phyloP scores from a whole-genome alignment of 768 basidiomycete species.

The Obba rivulosa region DNA sequence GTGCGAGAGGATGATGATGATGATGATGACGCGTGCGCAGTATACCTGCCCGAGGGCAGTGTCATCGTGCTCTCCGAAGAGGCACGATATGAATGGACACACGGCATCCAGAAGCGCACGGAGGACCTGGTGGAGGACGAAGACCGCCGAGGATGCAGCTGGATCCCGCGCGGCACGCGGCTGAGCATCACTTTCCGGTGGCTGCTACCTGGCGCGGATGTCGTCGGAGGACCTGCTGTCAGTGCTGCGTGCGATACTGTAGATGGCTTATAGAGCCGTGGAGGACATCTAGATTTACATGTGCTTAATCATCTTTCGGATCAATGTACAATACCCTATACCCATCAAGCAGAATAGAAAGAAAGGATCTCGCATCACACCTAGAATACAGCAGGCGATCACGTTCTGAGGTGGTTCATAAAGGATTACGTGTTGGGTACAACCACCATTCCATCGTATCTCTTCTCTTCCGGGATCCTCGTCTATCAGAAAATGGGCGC shows the following conservation, averaged over 20 bases:
- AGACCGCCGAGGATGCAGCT: constrained; percentile 16
- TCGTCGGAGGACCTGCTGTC: constrained; percentile 37
- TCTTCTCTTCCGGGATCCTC: constrained; percentile 9
- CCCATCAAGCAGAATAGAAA: background rate
- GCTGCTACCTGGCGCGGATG: constrained; percentile 79
- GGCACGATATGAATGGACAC: constrained; percentile 83
- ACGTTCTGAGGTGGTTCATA: constrained; percentile 7
- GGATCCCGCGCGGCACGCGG: constrained; percentile 50
- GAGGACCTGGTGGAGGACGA: constrained; percentile 53
- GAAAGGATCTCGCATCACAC: no score
- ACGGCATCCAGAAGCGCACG: constrained; percentile 68
- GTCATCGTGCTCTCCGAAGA: constrained; percentile 74
- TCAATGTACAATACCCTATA: constrained; percentile 9
- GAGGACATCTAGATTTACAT: background rate
- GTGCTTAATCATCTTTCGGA: background rate
- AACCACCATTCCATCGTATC: constrained; percentile 1
- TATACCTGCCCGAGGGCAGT: constrained; percentile 74
- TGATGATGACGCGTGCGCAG: constrained; percentile 27
- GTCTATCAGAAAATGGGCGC: constrained; percentile 2
- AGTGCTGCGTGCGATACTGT: no score
- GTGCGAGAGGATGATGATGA: background rate
- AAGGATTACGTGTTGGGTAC: constrained; percentile 14
- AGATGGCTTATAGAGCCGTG: background rate
- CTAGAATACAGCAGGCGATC: background rate
- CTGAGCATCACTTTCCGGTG: constrained; percentile 87